Conservation (phyloP, 495 filamentous ascomycete species). For the Penicillium ochrochloron region DNA sequence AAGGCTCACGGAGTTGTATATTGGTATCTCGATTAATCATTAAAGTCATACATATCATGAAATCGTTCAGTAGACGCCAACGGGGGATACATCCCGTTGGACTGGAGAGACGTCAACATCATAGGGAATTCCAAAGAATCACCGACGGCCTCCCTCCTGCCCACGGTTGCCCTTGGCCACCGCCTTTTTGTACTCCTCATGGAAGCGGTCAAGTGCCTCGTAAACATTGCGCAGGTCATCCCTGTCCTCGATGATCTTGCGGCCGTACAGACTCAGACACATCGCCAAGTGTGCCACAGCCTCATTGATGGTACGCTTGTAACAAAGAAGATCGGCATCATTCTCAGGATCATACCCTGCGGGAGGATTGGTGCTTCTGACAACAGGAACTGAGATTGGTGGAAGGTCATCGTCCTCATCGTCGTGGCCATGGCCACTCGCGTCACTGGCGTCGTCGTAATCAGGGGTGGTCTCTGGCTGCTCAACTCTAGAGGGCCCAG, state of each 20-base stretch:
- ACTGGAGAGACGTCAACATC: neutral
- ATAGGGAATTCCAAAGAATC: neutral
- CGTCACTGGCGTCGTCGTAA: neutral
- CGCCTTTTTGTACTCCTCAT: neutral
- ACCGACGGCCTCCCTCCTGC: neutral
- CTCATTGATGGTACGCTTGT: neutral
- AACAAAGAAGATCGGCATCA: neutral
- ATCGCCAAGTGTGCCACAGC: neutral
- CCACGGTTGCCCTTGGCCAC: neutral
- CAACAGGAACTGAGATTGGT: neutral
- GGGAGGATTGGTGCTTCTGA: neutral
- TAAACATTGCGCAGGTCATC: neutral
- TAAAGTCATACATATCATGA: neutral
- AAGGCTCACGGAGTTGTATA: neutral
- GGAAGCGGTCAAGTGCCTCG: neutral
- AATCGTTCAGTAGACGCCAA: neutral
- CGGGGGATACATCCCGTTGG: neutral
- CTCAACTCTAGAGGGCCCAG: neutral
- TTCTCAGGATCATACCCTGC: neutral
- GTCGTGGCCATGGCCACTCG: neutral
- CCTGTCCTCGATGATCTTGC: neutral
- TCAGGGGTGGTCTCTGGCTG: neutral
- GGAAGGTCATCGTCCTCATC: neutral
- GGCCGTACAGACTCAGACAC: neutral
- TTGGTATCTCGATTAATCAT: neutral